Base-by-base conservation (phyloP, 164 flowering plant genomes). In the Brasenia schreberi region DNA sequence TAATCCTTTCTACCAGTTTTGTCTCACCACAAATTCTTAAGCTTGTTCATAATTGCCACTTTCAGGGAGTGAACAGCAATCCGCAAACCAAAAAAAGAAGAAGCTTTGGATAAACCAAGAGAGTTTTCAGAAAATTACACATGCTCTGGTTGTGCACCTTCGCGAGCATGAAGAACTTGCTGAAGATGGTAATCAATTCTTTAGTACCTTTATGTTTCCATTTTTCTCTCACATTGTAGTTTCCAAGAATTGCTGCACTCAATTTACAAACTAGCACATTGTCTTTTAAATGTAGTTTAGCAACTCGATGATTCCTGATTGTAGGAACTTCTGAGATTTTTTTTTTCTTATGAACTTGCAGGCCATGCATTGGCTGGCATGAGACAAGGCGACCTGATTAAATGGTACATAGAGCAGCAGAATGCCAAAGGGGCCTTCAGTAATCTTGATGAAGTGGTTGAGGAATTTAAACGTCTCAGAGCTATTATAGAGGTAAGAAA, bases 401-500 rank as follows among this genome's bases (percentile, higher is more conserved):
- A 79, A 61, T 91, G 93, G 96, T 91, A 91, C 62, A 79, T 89
- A n/a, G 72, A 68, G 64, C 89, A 83, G 76, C 96, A 87, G 80
- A 82, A 90, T 72, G 80, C 87, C 72, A 84, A 83, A 72, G 79
- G 84, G 61, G 79, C 69, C 61, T 91, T 87, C 78, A 80, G 76
- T 75, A 78, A 88, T 52, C 68, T 72, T 69, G 90, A 85, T 63
- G 96, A 89, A 76, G 92, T 81, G 16, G 81, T 73, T 4, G 71
- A 72, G 64, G 99, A 89, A 73, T 74, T 87, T 59, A 69, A 79
- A 4, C 73, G 72, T 71, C 53, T 94, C 66, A 87, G 80, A 74
- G 94, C 97, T 49, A 87, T 93, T 53, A 93, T 93, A 62, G 96
- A 91, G 96, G 99, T 94, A 75, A n/a, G 53, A n/a, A 17, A 42